Evolutionary conservation across 176 grass and related monocot species (phyloP).

Genomic region (Zea mays): Zm-B73-REFERENCE-NAM-5.0 NC_050096.1:177212501-177213000

Average conservation of each 20-base stretch:
- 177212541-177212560: constrained; percentile 29
- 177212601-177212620: not conserved
- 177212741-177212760: not conserved
- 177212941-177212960: not conserved
- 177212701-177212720: not conserved
- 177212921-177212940: not conserved
- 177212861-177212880: not conserved
- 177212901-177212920: constrained; percentile 23
- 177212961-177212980: not conserved
- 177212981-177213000: constrained; percentile 1
- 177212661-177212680: not conserved
- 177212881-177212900: constrained; percentile 6
- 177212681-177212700: constrained; percentile 4
- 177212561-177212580: constrained; percentile 29
- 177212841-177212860: not conserved
- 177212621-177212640: constrained; percentile 25
- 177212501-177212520: not conserved
- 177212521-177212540: constrained; percentile 35
- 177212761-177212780: accelerated
- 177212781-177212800: constrained; percentile 27
- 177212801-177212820: not conserved
- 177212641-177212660: constrained; percentile 11
- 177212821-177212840: constrained; percentile 28
- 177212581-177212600: constrained; percentile 31
- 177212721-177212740: constrained; percentile 4